A percentile compares a stretch with the other conserved stretches of the same genome.
Evolutionary conservation across 2,329 filamentous ascomycete species (phyloP).

Genomic region (Cytospora piceae): DNA sequence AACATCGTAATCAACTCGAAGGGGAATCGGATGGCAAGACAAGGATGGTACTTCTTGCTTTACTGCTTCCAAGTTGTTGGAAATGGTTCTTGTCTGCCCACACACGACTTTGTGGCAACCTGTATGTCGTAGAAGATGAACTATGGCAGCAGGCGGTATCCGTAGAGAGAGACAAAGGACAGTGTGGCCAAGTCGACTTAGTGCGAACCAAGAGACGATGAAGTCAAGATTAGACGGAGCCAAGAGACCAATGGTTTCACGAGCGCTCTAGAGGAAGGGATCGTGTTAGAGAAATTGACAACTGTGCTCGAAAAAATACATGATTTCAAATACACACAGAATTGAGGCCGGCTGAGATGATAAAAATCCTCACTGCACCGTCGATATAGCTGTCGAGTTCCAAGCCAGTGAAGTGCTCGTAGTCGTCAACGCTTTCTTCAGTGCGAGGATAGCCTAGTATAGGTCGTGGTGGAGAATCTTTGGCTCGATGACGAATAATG

Average conservation of each 20-base stretch:
- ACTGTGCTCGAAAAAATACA: too few relatives aligned
- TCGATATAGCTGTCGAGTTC: slow-evolving; percentile 2
- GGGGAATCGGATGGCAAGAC: background rate
- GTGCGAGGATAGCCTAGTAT: slow-evolving; percentile 5
- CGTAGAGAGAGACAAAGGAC: slow-evolving; percentile 7
- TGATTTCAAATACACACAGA: background rate
- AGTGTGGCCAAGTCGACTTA: slow-evolving; percentile 1
- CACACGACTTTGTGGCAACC: background rate
- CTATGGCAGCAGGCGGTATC: background rate
- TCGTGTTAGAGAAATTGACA: too few relatives aligned
- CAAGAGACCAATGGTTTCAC: background rate
- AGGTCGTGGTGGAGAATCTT: slow-evolving; percentile 1
- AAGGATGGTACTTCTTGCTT: background rate
- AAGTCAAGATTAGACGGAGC: slow-evolving; percentile 5
- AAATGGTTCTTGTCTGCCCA: background rate
- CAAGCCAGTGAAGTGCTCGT: slow-evolving; percentile 1
- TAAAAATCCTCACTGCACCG: slow-evolving; percentile 1
- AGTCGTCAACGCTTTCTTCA: slow-evolving; percentile 2
- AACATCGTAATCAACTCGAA: background rate
- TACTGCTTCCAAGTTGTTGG: background rate
- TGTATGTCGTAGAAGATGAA: background rate
- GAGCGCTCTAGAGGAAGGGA: too few relatives aligned
- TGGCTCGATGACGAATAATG: slow-evolving; percentile 1
- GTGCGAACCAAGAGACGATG: background rate
- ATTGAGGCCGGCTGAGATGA: background rate